A percentile compares a stretch with the other conserved stretches of the same genome.
phyloP scores from a whole-genome alignment of 2,329 filamentous ascomycete genomes.

The Thelonectria olida region DNA sequence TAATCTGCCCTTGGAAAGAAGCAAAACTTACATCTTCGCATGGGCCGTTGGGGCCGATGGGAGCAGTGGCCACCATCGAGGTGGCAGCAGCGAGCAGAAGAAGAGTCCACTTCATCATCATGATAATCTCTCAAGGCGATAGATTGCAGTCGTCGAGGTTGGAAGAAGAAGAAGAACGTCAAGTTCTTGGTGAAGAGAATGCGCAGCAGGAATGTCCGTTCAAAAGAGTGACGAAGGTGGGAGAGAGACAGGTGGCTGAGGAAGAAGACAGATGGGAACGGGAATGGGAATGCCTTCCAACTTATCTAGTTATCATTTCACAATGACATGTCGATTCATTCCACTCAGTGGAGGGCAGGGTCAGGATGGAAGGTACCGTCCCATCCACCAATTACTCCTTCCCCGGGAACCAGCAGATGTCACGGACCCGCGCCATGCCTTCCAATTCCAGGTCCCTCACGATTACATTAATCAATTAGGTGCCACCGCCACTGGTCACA shows the following conservation, averaged over 20 bases:
- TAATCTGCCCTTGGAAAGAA: background rate
- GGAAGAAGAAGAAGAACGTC: background rate
- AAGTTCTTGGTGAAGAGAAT: background rate
- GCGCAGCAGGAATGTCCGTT: background rate
- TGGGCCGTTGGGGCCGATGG: constrained; percentile 46
- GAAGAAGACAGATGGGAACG: background rate
- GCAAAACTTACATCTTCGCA: constrained; percentile 44
- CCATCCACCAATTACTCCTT: constrained; percentile 5
- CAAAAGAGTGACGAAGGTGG: constrained; percentile 15
- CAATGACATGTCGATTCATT: background rate
- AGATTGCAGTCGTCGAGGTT: background rate
- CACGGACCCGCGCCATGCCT: background rate
- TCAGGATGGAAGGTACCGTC: background rate
- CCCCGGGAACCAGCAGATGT: constrained; percentile 11
- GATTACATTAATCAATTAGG: too few species aligned
- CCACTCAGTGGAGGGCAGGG: too few species aligned
- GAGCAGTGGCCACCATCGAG: constrained; percentile 34
- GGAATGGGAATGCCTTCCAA: constrained; percentile 4
- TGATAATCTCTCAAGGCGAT: background rate
- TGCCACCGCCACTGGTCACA: background rate
- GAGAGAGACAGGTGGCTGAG: background rate
- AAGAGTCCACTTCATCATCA: constrained; percentile 36
- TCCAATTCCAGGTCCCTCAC: background rate
- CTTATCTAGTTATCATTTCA: constrained; percentile 6
- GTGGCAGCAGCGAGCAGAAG: constrained; percentile 29